Conservation (phyloP, 306 rosid species). For the Oxytropis ochrocephala region DNA sequence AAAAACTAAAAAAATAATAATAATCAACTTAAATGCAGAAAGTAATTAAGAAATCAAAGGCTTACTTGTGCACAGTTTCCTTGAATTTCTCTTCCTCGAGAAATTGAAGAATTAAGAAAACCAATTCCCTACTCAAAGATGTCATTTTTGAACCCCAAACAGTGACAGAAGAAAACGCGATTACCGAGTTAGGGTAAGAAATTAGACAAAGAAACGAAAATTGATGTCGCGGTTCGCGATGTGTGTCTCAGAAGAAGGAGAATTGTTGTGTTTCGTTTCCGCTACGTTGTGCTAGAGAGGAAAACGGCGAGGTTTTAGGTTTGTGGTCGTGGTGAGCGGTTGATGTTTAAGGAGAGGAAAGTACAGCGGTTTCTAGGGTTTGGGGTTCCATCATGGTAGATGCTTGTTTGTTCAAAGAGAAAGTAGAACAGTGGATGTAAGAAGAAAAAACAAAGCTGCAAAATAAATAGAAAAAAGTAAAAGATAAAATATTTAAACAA, state of each 20-base stretch:
- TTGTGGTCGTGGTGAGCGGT: neutral
- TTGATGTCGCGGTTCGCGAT: neutral
- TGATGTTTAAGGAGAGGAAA: neutral
- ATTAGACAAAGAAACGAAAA: neutral
- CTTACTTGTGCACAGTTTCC: slow-evolving; percentile 63
- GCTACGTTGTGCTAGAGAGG: neutral
- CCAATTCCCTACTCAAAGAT: slow-evolving; percentile 64
- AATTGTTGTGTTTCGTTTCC: neutral
- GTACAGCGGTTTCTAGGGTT: slow-evolving; percentile 50
- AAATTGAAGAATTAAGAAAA: slow-evolving; percentile 74
- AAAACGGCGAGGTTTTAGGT: neutral
- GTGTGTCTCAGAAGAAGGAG: neutral
- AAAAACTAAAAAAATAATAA: neutral
- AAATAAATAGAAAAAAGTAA: neutral
- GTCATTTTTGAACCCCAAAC: slow-evolving; percentile 34
- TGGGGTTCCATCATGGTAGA: neutral
- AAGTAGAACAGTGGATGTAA: neutral
- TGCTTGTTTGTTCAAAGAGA: slow-evolving; percentile 5
- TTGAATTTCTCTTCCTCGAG: slow-evolving; percentile 71
- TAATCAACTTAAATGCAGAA: neutral
- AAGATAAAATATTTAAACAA: neutral
- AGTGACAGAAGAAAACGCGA: neutral
- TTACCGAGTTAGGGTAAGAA: neutral
- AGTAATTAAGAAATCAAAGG: neutral
- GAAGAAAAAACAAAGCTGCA: slow-evolving; percentile 24